Base-by-base conservation (phyloP, 345 rosid species). In the Eucalyptus guilfoylei region DNA sequence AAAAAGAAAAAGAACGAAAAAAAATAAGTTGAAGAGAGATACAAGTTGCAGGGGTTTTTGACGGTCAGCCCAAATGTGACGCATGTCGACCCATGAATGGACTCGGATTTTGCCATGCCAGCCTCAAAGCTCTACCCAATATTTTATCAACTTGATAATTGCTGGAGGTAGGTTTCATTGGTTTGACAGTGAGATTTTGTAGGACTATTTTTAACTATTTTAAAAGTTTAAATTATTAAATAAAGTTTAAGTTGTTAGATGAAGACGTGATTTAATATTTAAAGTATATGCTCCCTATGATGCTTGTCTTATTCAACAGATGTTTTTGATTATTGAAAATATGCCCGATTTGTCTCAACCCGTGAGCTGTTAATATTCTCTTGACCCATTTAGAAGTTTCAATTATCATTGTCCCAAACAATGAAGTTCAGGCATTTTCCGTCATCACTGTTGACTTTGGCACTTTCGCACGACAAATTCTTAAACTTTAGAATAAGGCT, bases 201-300 rank as follows among this genome's bases (percentile, higher is more conserved):
- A 17, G 2, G 3, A 37, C 2, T 11, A 72, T 1, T 9, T 5
- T 17, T 3, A 32, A 32, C 4, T 69, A 9, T 16, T 69, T 17
- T 2, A 69, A 34, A 69, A 69, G 4, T 34, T 15, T 5, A 34
- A 69, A 17, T 2, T 40, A 1, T 21, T 76, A 11, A 6, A 6
- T 23, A 4, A 76, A 76, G 0, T 34, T 15, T 17, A 69, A 69
- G 1, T 4, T 40, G 0, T 40, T 76, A 4, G 1, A 21, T 23
- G 1, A 76, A 76, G 0, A 37, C 0, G 5, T 11, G 28, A 76
- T 12, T 37, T 40, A 34, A 69, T 69, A 34, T 34, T 34, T 17
- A 69, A 67, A 69, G 1, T 8, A 50, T 1, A 52, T 19, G 58
- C 11, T 52, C 2, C 58, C 24, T 8, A 52, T 19, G 58, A 52